Evolutionary conservation across 2,329 filamentous ascomycete species (phyloP).

Genomic region (Escovopsis sp.): DNA sequence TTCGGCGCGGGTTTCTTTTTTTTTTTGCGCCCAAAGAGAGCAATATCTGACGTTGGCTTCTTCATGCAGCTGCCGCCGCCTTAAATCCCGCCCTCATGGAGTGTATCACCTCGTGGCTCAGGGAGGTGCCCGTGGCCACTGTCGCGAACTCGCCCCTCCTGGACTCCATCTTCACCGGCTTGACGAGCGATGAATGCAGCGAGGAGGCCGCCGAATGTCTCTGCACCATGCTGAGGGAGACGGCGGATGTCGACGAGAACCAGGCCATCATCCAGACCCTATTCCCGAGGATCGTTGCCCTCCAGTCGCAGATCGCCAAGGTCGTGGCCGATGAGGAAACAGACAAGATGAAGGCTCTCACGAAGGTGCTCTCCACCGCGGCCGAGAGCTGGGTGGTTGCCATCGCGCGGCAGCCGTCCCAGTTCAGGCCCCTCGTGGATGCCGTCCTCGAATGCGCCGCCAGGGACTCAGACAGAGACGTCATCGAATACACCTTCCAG

Average conservation of each 20-base stretch:
- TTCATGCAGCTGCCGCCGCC: slow-evolving; percentile 49
- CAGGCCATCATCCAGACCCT: slow-evolving; percentile 67
- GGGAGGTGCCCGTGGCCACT: slow-evolving; percentile 73
- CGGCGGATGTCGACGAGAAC: slow-evolving; percentile 83
- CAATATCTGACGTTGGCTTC: not conserved
- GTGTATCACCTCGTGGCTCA: slow-evolving; percentile 92
- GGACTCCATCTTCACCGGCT: slow-evolving; percentile 62
- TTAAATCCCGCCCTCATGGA: slow-evolving; percentile 84
- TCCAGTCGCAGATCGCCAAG: slow-evolving; percentile 63
- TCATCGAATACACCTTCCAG: slow-evolving; percentile 83
- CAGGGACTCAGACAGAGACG: slow-evolving; percentile 76
- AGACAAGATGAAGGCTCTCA: slow-evolving; percentile 77
- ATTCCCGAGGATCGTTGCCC: slow-evolving; percentile 63
- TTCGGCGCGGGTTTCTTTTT: not conserved
- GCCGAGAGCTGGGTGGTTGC: slow-evolving; percentile 90
- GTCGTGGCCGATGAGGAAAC: slow-evolving; percentile 67
- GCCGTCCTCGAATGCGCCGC: slow-evolving; percentile 83
- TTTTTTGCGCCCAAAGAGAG: no score
- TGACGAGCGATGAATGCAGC: slow-evolving; percentile 63
- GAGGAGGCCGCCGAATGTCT: slow-evolving; percentile 85
- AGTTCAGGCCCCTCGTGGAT: slow-evolving; percentile 78
- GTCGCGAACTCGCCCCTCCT: slow-evolving; percentile 79
- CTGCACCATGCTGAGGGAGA: slow-evolving; percentile 83
- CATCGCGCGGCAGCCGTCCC: slow-evolving; percentile 66
- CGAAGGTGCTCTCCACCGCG: slow-evolving; percentile 81